Percentiles rank a stretch among this genome's conserved stretches.
These are phyloP conservation scores for Hypoxylon rubiginosum DNA, from an alignment of 2,329 filamentous ascomycete species.

Conservation along the genomic window DNA sequence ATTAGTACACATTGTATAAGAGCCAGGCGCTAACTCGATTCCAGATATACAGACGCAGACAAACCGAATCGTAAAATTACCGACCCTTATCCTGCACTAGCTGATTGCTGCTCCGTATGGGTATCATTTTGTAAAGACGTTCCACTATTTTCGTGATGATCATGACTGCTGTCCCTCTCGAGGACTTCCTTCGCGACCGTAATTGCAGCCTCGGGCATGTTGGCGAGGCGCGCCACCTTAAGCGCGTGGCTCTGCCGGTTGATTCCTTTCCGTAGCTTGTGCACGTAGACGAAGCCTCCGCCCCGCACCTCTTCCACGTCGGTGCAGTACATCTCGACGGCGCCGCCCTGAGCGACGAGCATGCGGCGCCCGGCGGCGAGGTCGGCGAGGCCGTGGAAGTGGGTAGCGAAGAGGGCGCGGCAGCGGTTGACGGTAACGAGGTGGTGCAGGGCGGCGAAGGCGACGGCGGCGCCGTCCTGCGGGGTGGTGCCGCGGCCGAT, in stretches of 20 bases:
- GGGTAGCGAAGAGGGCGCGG: conserved; percentile 90
- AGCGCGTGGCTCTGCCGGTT: conserved; percentile 91
- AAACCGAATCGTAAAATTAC: conserved; percentile 25
- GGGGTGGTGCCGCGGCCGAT: conserved; percentile 95
- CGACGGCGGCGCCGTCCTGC: conserved; percentile 89
- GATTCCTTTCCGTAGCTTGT: conserved; percentile 83
- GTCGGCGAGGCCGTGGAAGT: conserved; percentile 89
- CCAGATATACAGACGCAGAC: conserved; percentile 20
- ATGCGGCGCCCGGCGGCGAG: conserved; percentile 71
- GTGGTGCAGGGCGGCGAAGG: conserved; percentile 89
- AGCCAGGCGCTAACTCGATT: conserved; percentile 40
- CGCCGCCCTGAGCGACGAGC: conserved; percentile 50
- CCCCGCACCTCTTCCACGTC: conserved; percentile 83
- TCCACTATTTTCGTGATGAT: conserved; percentile 6
- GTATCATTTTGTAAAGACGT: conserved; percentile 29
- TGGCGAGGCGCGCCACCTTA: conserved; percentile 92
- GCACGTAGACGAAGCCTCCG: conserved; percentile 86
- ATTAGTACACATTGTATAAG: conserved; percentile 22
- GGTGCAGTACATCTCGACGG: conserved; percentile 85
- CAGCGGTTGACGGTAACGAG: conserved; percentile 82
- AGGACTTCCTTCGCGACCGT: conserved; percentile 74
- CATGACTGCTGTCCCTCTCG: conserved; percentile 19
- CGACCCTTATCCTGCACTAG: conserved; percentile 28
- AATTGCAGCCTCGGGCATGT: conserved; percentile 80
- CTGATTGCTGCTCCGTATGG: conserved; percentile 21